phyloP scores from a whole-genome alignment of 2,329 filamentous ascomycete species.

The Aaosphaeria pasadenensis region DNA sequence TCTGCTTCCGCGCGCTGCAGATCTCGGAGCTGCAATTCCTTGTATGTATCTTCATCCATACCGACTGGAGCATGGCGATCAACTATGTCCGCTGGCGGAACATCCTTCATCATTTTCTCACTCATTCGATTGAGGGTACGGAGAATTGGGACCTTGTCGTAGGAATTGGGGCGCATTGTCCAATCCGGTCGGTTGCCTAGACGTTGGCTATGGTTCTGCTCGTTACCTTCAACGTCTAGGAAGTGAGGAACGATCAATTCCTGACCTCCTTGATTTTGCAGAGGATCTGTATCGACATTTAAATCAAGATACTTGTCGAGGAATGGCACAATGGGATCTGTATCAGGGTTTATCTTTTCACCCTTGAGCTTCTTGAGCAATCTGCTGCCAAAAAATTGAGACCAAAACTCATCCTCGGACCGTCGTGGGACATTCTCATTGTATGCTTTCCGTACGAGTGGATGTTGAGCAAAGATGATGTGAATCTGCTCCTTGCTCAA shows the following conservation, averaged over 20 bases:
- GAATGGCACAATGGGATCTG: conserved; percentile 71
- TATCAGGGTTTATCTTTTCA: conserved; percentile 71
- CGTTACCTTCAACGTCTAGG: conserved; percentile 90
- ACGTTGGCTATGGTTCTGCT: conserved; percentile 86
- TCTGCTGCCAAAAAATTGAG: conserved; percentile 86
- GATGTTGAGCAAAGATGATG: conserved; percentile 89
- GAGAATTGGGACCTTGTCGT: conserved; percentile 82
- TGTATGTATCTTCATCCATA: conserved; percentile 70
- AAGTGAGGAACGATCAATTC: conserved; percentile 69
- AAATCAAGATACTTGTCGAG: conserved; percentile 83
- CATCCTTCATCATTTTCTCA: conserved; percentile 88
- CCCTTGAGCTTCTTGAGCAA: conserved; percentile 89
- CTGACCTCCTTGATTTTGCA: conserved; percentile 53
- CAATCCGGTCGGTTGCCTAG: conserved; percentile 84
- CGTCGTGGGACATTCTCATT: conserved; percentile 82
- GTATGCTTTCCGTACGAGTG: conserved; percentile 84
- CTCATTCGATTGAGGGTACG: conserved; percentile 85
- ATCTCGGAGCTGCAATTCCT: conserved; percentile 75
- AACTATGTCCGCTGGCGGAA: conserved; percentile 71
- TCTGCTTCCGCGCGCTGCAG: conserved; percentile 72
- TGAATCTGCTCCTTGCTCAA: conserved; percentile 90
- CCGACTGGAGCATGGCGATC: conserved; percentile 64
- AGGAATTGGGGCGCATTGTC: conserved; percentile 77
- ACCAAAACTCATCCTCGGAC: conserved; percentile 82
- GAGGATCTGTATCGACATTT: conserved; percentile 57